Conservation (phyloP, 148 eudicot genomes). For the Camellia sinensis region DNA sequence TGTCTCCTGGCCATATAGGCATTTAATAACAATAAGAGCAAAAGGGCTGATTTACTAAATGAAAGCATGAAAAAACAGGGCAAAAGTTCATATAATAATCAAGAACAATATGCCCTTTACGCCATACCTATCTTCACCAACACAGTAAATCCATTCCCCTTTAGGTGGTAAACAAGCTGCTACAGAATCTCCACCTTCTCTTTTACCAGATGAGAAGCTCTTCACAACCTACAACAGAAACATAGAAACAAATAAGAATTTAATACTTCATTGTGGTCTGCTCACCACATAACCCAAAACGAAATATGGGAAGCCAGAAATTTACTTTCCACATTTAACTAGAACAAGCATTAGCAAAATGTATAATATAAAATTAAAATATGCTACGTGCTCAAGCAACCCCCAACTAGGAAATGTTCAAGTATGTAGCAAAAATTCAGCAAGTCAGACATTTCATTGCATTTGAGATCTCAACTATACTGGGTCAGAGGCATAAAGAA, state of each 20-base stretch:
- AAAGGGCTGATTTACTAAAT: background rate
- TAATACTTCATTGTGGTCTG: background rate
- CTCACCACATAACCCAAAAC: slow-evolving; percentile 3
- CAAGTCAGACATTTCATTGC: background rate
- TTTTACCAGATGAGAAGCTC: slow-evolving; percentile 98
- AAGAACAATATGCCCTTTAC: background rate
- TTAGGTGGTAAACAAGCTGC: slow-evolving; percentile 92
- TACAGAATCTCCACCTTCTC: slow-evolving; percentile 98
- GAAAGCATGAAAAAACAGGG: background rate
- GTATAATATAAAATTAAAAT: background rate
- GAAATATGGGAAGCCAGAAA: slow-evolving; percentile 3
- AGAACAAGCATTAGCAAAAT: background rate
- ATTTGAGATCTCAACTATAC: background rate
- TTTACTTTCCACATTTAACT: background rate
- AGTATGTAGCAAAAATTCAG: background rate
- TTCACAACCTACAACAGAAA: slow-evolving; percentile 69
- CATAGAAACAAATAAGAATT: background rate
- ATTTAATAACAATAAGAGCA: background rate
- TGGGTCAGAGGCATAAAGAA: slow-evolving; percentile 5
- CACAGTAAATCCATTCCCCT: slow-evolving; percentile 99
- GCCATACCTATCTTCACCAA: slow-evolving; percentile 94
- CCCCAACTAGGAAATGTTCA: background rate
- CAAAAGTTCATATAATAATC: background rate
- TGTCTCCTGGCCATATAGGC: background rate
- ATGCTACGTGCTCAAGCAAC: background rate